Evolutionary conservation across 208 protist genomes (phyloP), one percentile per base, ranked within the genome.

Genomic region (Herpetomonas samuelpessoai): DNA sequence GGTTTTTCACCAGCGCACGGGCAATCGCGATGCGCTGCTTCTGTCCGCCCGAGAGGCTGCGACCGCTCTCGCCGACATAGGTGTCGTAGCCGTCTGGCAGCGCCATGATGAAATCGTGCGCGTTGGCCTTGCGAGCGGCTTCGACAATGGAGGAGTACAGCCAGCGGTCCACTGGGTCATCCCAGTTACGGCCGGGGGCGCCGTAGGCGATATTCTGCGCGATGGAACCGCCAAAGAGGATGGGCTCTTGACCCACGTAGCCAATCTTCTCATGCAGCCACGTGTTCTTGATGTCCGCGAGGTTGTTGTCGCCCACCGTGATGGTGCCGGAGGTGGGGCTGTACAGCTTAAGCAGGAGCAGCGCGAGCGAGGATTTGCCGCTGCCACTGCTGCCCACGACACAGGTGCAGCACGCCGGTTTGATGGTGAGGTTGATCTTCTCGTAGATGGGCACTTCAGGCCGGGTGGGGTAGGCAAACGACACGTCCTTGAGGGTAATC

Each of bases 1-100:
- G 92, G 51, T 88, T 62, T 12, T 87, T 84, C 56, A 92, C 54
- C 3, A 98, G 65, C 19, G 87, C 89, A 28, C 97, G 75, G 2
- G 92, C 93, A 71, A 98, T 97, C 24, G 90, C 88, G 47, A 98
- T 92, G 48, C 94, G 87, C 72, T 98, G 95, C 74, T 93, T 95
- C 78, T 98, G 93, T 1, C 94, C 95, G 18, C 93, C 95, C 4
- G 83, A 93, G 10, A 98, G 76, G 38, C 71, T 81, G n/a, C 82
- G 72, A 25, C 92, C 93, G 52, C 73, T 68, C 68, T 96, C 94
- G 25, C 92, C 94, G 6, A 97, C 91, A 49, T 79, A 85, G 2
- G 92, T 96, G 44, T 95, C 80, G 68, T 97, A 97, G 25, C 83
- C 85, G 41, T 98, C 61, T 4, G 90, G 89, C 2, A 97, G 74